A percentile compares a stretch with the other conserved stretches of the same genome.
phyloP scores from a whole-genome alignment of 306 rosid species.

The Gillenia trifoliata region DNA sequence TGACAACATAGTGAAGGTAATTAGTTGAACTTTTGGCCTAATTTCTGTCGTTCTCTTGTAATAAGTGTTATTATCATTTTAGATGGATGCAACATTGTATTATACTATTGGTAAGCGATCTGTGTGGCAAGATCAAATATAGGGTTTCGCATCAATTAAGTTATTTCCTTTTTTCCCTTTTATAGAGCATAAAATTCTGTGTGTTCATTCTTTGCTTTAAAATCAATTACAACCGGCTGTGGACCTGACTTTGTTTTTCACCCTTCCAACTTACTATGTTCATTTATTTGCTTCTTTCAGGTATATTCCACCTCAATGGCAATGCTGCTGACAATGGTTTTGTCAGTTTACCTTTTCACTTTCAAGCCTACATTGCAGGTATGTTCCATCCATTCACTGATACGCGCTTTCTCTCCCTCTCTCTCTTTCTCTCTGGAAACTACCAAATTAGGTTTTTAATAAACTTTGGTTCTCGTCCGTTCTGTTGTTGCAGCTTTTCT shows the following conservation, averaged over 20 bases:
- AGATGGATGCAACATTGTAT: not conserved
- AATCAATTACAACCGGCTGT: not conserved
- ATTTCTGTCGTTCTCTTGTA: not conserved
- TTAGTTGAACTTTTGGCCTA: not conserved
- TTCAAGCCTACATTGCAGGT: slow-evolving; percentile 92
- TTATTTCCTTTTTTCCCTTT: not conserved
- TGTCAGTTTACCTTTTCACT: slow-evolving; percentile 71
- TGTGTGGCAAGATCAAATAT: not conserved
- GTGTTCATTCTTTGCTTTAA: not conserved
- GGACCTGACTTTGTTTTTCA: not conserved
- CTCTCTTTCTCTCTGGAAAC: not conserved
- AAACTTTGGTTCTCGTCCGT: slow-evolving; percentile 1
- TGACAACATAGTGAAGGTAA: slow-evolving; percentile 93
- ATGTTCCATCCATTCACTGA: not conserved
- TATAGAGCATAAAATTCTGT: not conserved
- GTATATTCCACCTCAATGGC: slow-evolving; percentile 98
- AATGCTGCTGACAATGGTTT: slow-evolving; percentile 78
- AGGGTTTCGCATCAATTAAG: not conserved
- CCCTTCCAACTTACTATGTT: not conserved
- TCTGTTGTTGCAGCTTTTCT: slow-evolving; percentile 64
- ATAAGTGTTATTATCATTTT: not conserved
- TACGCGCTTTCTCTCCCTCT: not conserved
- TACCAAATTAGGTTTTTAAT: not conserved
- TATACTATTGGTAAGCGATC: not conserved
- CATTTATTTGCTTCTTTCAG: slow-evolving; percentile 30